A percentile compares a stretch with the other conserved stretches of the same genome.
These are phyloP conservation scores for Mucor racemosus DNA, from an alignment of 371 early-diverging fungal genomes.

Conservation along the genomic window DNA sequence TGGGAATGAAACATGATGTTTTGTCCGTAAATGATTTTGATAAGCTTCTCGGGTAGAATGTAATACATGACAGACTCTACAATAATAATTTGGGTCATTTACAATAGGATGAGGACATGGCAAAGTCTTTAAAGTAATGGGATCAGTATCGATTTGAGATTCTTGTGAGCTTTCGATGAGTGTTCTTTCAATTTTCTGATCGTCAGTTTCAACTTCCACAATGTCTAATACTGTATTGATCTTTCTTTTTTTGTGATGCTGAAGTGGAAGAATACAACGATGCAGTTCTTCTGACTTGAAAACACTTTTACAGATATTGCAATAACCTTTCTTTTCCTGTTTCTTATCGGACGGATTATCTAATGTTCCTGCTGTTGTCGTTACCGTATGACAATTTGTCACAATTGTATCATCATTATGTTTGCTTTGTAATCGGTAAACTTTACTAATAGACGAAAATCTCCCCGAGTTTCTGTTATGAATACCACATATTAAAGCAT, in stretches of 20 bases:
- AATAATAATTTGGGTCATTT: conserved; percentile 1
- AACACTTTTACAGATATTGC: neutral
- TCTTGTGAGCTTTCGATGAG: neutral
- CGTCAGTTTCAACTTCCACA: neutral
- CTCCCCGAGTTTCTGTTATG: neutral
- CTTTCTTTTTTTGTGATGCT: neutral
- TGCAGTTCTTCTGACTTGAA: neutral
- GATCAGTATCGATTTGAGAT: neutral
- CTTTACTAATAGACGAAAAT: neutral
- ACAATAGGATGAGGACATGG: neutral
- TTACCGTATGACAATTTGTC: neutral
- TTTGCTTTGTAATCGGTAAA: neutral
- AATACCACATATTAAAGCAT: neutral
- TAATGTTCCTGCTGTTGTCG: neutral
- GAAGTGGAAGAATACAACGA: neutral
- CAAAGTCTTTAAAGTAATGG: no score
- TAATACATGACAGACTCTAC: neutral
- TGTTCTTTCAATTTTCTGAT: neutral
- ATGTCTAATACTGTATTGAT: neutral
- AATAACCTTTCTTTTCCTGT: neutral
- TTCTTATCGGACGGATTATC: neutral
- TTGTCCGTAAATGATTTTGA: neutral
- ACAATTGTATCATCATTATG: neutral
- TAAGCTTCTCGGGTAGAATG: neutral
- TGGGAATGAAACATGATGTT: neutral